Evolutionary conservation across 108 stramenopile species (phyloP), one percentile per base, ranked within the genome.

Genomic region (Nitzschia sp.): DNA sequence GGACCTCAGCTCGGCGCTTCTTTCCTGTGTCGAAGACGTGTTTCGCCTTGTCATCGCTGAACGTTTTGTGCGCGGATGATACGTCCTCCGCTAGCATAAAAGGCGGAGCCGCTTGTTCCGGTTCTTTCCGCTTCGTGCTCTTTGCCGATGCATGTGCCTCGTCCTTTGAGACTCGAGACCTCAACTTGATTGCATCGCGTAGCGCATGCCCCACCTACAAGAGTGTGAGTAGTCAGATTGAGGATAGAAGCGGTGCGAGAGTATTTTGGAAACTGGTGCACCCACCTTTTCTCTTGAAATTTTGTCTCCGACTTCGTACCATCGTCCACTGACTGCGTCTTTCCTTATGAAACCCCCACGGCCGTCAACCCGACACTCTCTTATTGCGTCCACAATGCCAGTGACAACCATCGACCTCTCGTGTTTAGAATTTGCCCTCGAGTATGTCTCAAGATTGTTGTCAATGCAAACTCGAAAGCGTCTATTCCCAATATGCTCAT

Each of bases 291-390:
- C 87, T 13, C 84, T 66, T 0, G 89, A 86, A n/a, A 74, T 78
- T 29, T 85, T 84, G 38, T 83, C 82, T 18, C 79, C 89, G 29
- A 86, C 77, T 46, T 86, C 85, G 48, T 82, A 85, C 81, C 84
- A 82, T 9, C 80, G 53, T n/a, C 64, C 72, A 0, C 71, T 42
- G 34, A 3, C 11, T 17, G 21, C 15, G 32, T 71, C 69, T 54
- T 71, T 77, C 46, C 62, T 64, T 32, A 77, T 56, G 47, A 77
- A 77, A 34, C 76, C 64, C 11, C 66, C 66, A 18, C 55, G 23
- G 3, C 29, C 24, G 11, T 6, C 1, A 2, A 23, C 49, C 13
- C 46, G 21, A 29, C 64, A n/a, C 2, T 48, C 48, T 2, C 58
- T 34, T 6, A 67, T 32, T 1, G 59, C 57, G n/a, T 74, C 66